Evolutionary conservation across 176 grass and related monocot species (phyloP).

Genomic region (Carex kokanica): DNA sequence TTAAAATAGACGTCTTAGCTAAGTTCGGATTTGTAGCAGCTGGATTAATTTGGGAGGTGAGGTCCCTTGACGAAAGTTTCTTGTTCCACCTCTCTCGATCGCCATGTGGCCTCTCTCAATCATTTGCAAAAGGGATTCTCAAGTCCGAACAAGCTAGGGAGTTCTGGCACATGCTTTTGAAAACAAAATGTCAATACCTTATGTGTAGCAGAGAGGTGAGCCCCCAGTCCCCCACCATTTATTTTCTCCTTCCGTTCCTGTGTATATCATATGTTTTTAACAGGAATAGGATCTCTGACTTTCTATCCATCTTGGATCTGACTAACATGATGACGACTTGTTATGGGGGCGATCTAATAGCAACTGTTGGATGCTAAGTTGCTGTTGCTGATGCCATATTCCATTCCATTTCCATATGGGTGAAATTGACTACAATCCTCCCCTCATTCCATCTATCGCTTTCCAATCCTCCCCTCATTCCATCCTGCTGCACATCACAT

Average conservation of each 20-base stretch:
- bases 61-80: too few species aligned
- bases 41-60: too few species aligned
- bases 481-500: too few species aligned
- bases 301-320: background rate
- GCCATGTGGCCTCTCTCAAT: too few species aligned
- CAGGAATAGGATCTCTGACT: background rate
- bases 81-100: too few species aligned
- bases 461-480: too few species aligned
- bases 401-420: background rate
- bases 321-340: background rate
- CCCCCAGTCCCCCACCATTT: slow-evolving; percentile 22
- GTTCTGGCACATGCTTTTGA: too few species aligned
- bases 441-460: background rate
- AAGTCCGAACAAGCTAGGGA: too few species aligned
- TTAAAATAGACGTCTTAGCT: too few species aligned
- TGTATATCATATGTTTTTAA: too few species aligned
- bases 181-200: slow-evolving; percentile 22
- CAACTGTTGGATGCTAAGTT: background rate
- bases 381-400: background rate
- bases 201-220: slow-evolving; percentile 19
- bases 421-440: slow-evolving; percentile 11
- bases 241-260: background rate
- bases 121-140: too few species aligned
- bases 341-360: background rate
- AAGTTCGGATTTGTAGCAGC: too few species aligned